Base-by-base conservation (phyloP, 2,329 filamentous ascomycete species). In the Scopulariopsis brevicaulis region DNA sequence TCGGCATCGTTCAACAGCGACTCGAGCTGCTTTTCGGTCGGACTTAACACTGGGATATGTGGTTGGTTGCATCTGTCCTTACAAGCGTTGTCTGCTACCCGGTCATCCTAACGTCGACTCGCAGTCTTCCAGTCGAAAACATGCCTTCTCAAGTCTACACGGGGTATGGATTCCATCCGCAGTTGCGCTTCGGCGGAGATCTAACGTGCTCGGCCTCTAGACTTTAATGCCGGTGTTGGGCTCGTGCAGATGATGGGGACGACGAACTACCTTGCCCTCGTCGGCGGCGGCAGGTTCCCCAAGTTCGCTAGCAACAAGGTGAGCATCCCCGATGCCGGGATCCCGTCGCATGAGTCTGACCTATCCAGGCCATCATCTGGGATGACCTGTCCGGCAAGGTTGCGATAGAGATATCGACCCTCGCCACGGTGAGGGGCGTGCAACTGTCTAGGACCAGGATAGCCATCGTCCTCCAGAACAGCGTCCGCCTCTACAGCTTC, bases 261-360 rank as follows among this genome's bases (percentile, higher is more conserved):
- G 64, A 85, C 89, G 57, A 92, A 93, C 73, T 96, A 92, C 69
- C 78, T 96, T 40, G 93, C 90, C 32, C 80, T 97, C 11, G 90
- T 96, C 58, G 92, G 92, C 62, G 93, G 93, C 64, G 91, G 94
- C 54, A 87, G 82, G 65, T 84, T 85, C 60, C 90, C 92, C 57
- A 93, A 93, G 67, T 94, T 90, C 65, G 85, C 90, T 15, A 87
- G 87, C 68, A 95, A 92, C 72, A 96, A 95, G 77, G 89, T 85
- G 65, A 10, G 65, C 25, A 14, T 1, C 14, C 11, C 24, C 14
- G 2, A 6, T 40, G 18, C n/a, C n/a, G 18, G 11, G 15, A 34
- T 11, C 20, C 11, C n/a, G 54, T 46, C 40, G 15, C 4, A n/a
- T n/a, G 4, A n/a, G 12, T 22, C 54, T 50, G 37, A 59, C 18